These are phyloP conservation scores for Globisporangium nodosum DNA, from an alignment of 352 stramenopile genomes.

Conservation along the genomic window DNA sequence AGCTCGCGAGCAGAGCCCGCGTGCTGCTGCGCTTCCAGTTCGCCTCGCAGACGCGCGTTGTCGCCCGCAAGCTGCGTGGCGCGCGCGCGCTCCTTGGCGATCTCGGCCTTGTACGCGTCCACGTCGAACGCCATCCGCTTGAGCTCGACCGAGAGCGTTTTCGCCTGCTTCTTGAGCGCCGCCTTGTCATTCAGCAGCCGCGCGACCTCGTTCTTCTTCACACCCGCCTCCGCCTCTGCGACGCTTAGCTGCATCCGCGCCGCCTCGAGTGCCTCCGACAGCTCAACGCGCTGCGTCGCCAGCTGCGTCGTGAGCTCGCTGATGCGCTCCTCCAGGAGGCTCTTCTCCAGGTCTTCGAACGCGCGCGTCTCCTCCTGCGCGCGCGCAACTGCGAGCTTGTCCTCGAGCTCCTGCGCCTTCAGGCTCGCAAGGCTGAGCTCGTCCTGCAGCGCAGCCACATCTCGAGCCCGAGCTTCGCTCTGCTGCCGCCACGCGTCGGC, in stretches of 20 bases:
- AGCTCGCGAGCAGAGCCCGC: slow-evolving; percentile 10
- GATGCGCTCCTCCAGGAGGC: slow-evolving; percentile 17
- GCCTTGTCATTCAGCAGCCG: slow-evolving; percentile 19
- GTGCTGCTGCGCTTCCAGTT: not conserved
- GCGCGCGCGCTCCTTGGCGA: not conserved
- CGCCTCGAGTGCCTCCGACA: slow-evolving; percentile 1
- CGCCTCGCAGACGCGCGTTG: not conserved
- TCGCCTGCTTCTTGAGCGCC: slow-evolving; percentile 27
- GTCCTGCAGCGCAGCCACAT: slow-evolving; percentile 19
- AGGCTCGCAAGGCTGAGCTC: slow-evolving; percentile 19
- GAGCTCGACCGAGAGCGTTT: slow-evolving; percentile 6
- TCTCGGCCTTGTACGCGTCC: slow-evolving; percentile 5
- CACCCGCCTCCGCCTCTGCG: slow-evolving; percentile 13
- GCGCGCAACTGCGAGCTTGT: slow-evolving; percentile 16
- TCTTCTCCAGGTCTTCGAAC: slow-evolving; percentile 15
- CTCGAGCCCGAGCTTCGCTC: slow-evolving; percentile 9
- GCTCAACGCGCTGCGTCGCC: slow-evolving; percentile 11
- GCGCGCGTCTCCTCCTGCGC: slow-evolving; percentile 19
- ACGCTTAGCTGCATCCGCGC: slow-evolving; percentile 11
- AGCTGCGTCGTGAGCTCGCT: slow-evolving; percentile 29
- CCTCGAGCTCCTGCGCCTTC: slow-evolving; percentile 23
- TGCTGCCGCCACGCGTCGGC: slow-evolving; percentile 15
- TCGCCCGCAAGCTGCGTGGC: slow-evolving; percentile 1
- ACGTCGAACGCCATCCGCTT: not conserved
- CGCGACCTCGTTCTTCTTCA: slow-evolving; percentile 33